Conservation (phyloP, 495 filamentous ascomycete species). For the Entonaema liquescens region DNA sequence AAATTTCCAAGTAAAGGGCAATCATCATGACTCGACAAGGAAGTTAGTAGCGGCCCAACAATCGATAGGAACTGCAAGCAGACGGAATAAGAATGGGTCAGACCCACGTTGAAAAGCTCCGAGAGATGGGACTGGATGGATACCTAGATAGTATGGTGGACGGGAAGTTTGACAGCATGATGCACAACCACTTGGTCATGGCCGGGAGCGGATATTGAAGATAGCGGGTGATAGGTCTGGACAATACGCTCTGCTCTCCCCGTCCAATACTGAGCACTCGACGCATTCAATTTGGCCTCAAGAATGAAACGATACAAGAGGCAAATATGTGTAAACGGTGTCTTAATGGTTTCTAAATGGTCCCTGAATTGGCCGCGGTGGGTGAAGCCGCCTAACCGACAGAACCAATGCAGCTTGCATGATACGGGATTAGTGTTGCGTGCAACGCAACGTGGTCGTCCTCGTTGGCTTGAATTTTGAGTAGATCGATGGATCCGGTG, state of each 20-base stretch:
- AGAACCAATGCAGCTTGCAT: slow-evolving; percentile 38
- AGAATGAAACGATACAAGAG: slow-evolving; percentile 34
- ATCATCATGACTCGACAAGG: slow-evolving; percentile 45
- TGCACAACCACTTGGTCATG: slow-evolving; percentile 39
- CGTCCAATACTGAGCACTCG: slow-evolving; percentile 14
- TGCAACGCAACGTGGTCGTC: slow-evolving; percentile 60
- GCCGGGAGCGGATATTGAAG: slow-evolving; percentile 8
- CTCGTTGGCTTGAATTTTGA: slow-evolving; percentile 50
- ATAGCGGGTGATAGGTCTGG: slow-evolving; percentile 4
- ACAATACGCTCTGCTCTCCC: slow-evolving; percentile 3
- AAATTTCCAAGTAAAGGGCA: slow-evolving; percentile 40
- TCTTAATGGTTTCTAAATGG: not conserved
- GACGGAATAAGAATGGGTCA: slow-evolving; percentile 36
- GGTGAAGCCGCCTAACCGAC: slow-evolving; percentile 36
- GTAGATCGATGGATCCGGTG: slow-evolving; percentile 37
- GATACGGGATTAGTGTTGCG: slow-evolving; percentile 42
- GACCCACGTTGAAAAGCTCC: slow-evolving; percentile 34
- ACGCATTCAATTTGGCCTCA: slow-evolving; percentile 16
- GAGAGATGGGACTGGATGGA: slow-evolving; percentile 5
- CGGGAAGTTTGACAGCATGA: slow-evolving; percentile 38
- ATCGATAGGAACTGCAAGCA: slow-evolving; percentile 25
- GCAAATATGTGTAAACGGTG: not conserved
- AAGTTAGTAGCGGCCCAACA: slow-evolving; percentile 46
- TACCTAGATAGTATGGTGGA: not conserved
- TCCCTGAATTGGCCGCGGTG: slow-evolving; percentile 38